phyloP scores from a whole-genome alignment of 768 basidiomycete genomes.

The Nidularia sp. region DNA sequence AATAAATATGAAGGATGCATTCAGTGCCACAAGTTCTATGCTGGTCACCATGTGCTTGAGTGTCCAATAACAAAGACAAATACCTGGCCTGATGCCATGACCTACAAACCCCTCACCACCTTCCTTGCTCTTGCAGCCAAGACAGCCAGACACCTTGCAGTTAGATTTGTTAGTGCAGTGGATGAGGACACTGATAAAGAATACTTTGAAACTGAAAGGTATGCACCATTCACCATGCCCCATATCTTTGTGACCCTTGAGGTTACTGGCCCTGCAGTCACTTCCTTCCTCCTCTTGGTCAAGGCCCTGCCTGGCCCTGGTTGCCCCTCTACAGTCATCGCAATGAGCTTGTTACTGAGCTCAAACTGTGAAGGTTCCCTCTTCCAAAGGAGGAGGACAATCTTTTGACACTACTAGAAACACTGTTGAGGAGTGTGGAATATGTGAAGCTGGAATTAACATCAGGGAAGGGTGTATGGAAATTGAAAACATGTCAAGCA shows the following conservation, averaged over 20 bases:
- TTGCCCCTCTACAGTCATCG: slow-evolving; percentile 10
- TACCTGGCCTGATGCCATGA: not conserved
- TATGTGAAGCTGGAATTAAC: slow-evolving; percentile 12
- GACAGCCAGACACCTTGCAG: not conserved
- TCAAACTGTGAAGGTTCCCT: slow-evolving; percentile 5
- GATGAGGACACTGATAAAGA: not conserved
- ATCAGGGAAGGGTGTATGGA: slow-evolving; percentile 12
- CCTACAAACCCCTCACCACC: not conserved
- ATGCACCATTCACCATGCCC: not conserved
- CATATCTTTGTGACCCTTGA: not conserved
- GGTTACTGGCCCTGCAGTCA: not conserved
- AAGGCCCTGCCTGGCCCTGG: slow-evolving; percentile 6
- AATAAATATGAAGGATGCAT: not conserved
- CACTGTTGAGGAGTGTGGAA: slow-evolving; percentile 9
- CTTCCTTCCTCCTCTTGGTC: not conserved
- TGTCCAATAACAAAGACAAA: not conserved
- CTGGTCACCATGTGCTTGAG: not conserved
- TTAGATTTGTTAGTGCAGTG: not conserved
- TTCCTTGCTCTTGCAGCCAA: not conserved
- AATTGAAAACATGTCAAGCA: slow-evolving; percentile 7
- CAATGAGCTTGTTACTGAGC: slow-evolving; percentile 1
- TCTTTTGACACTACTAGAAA: slow-evolving; percentile 7
- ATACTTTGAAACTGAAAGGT: not conserved
- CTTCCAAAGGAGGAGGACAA: slow-evolving; percentile 16
- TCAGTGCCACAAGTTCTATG: not conserved